phyloP scores from a whole-genome alignment of 2,329 filamentous ascomycete genomes.

The Botrytis pseudocinerea region DNA sequence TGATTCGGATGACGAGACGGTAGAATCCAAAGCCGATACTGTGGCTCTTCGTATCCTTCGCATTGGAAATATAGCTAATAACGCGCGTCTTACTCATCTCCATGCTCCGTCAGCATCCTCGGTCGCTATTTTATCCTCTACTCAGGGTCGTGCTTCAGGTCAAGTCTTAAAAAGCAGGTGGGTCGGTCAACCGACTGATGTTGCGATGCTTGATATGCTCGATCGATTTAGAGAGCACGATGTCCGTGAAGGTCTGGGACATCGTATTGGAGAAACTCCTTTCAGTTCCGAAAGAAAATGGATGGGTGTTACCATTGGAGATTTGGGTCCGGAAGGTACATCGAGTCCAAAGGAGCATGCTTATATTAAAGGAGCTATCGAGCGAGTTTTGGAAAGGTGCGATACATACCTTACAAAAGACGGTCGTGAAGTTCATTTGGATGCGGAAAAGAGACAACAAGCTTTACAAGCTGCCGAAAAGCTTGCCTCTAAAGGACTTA shows the following conservation, averaged over 20 bases:
- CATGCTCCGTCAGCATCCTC: conserved; percentile 70
- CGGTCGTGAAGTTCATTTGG: conserved; percentile 81
- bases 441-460: conserved; percentile 71
- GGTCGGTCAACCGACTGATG: conserved; percentile 96
- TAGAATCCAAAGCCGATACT: conserved; percentile 63
- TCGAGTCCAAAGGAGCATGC: conserved; percentile 66
- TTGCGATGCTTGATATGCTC: conserved; percentile 91
- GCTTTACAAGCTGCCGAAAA: conserved; percentile 76
- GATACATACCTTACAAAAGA: conserved; percentile 88
- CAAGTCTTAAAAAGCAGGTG: conserved; percentile 76
- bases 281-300: conserved; percentile 98
- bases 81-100: conserved; percentile 75
- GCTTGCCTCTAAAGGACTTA: conserved; percentile 86
- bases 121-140: conserved; percentile 82
- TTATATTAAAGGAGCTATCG: conserved; percentile 94
- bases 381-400: conserved; percentile 81
- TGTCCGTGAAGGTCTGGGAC: conserved; percentile 81
- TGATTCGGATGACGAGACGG: conserved; percentile 55
- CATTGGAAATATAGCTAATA: conserved; percentile 96
- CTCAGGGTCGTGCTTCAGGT: conserved; percentile 60
- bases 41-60: conserved; percentile 80
- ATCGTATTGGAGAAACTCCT: conserved; percentile 79
- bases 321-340: conserved; percentile 37
- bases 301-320: conserved; percentile 92
- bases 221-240: conserved; percentile 92